phyloP scores from a whole-genome alignment of 768 basidiomycete species.

The Hericium alpestre region DNA sequence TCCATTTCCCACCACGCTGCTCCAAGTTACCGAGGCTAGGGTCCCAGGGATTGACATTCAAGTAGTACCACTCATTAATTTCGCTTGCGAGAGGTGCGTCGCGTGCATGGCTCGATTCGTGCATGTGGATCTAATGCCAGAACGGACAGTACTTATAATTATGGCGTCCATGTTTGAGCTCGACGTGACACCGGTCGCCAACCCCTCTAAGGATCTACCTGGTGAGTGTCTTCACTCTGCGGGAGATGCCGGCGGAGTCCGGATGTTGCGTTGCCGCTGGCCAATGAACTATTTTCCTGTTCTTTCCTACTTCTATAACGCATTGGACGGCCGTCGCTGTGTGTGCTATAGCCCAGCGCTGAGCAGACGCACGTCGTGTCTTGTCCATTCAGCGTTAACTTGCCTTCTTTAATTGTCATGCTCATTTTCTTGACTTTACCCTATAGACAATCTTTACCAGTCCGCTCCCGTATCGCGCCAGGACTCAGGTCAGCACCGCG shows the following conservation, averaged over 20 bases:
- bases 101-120: background rate
- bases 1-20: no score
- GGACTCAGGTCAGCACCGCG: conserved; percentile 3
- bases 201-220: background rate
- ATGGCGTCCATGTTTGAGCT: background rate
- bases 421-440: background rate
- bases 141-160: background rate
- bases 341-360: background rate
- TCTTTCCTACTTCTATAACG: background rate
- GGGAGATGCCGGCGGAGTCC: conserved; percentile 1
- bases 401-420: background rate
- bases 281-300: background rate
- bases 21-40: no score
- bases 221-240: background rate
- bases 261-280: background rate
- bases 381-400: background rate
- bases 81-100: background rate
- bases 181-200: background rate
- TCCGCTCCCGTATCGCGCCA: background rate
- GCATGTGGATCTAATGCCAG: background rate
- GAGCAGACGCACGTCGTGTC: conserved; percentile 4
- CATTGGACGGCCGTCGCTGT: background rate
- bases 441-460: conserved; percentile 1
- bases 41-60: no score
- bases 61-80: background rate